These are phyloP conservation scores for Tritrichomonas musculus DNA, from an alignment of 208 protist genomes.

Conservation along the genomic window DNA sequence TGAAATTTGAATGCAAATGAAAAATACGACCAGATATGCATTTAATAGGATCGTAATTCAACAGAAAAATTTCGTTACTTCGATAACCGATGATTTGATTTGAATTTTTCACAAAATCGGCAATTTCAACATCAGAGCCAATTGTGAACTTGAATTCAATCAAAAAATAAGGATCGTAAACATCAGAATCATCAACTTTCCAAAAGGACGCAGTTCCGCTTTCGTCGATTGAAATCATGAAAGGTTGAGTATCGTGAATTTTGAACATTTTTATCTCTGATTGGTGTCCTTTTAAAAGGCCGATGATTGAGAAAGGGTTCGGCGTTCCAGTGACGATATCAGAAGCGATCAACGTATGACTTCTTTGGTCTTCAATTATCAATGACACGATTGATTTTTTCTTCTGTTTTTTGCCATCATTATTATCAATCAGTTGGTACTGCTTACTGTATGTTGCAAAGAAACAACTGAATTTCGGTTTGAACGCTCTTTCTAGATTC, in stretches of 20 bases:
- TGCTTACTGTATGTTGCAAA: too few species aligned
- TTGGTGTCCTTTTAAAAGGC: not conserved
- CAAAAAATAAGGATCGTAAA: not conserved
- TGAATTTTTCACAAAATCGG: not conserved
- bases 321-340: not conserved
- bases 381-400: not conserved
- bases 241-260: not conserved
- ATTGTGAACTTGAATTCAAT: not conserved
- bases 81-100: not conserved
- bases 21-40: not conserved
- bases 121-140: not conserved
- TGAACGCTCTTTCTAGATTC: too few species aligned
- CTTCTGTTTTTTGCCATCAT: too few species aligned
- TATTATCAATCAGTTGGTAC: too few species aligned
- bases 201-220: not conserved
- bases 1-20: not conserved
- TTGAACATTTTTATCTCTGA: not conserved
- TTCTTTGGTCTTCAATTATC: not conserved
- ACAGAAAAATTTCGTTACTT: too few species aligned
- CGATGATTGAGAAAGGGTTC: not conserved
- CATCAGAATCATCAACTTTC: constrained; percentile 16
- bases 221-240: not conserved
- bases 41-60: not conserved
- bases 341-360: not conserved
- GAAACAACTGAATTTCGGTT: too few species aligned